Conservation (phyloP, 495 filamentous ascomycete genomes). For the Corynascus novoguineensis region DNA sequence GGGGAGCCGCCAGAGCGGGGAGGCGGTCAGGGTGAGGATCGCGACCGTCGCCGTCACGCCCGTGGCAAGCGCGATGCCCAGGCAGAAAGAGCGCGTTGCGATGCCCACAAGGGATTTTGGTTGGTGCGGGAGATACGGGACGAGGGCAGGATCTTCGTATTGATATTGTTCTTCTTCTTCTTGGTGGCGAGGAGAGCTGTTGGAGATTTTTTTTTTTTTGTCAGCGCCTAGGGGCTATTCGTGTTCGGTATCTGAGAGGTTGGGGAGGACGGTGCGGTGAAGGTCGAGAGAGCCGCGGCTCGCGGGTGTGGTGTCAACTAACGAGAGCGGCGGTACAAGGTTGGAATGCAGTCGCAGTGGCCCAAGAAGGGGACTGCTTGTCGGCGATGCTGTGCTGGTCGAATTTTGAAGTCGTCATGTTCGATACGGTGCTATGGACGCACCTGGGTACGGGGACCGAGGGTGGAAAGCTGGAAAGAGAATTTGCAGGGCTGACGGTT, state of each 20-base stretch:
- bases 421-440: not conserved
- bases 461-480: no score
- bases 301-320: not conserved
- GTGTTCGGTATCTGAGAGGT: not conserved
- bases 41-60: slow-evolving; percentile 38
- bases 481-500: not conserved
- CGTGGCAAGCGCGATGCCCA: slow-evolving; percentile 45
- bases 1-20: slow-evolving; percentile 71
- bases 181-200: not conserved
- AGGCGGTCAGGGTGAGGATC: slow-evolving; percentile 34
- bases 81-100: slow-evolving; percentile 57
- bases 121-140: slow-evolving; percentile 48
- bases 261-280: not conserved
- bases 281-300: not conserved
- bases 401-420: not conserved
- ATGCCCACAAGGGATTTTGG: slow-evolving; percentile 72
- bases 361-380: not conserved
- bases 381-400: not conserved
- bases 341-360: slow-evolving; percentile 32
- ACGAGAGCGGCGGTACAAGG: slow-evolving; percentile 28
- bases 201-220: not conserved
- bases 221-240: not conserved
- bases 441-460: not conserved
- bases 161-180: not conserved
- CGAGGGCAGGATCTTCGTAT: slow-evolving; percentile 17